Evolutionary conservation across 2,329 filamentous ascomycete genomes (phyloP).

Genomic region (Sclerotinia subarctica): DNA sequence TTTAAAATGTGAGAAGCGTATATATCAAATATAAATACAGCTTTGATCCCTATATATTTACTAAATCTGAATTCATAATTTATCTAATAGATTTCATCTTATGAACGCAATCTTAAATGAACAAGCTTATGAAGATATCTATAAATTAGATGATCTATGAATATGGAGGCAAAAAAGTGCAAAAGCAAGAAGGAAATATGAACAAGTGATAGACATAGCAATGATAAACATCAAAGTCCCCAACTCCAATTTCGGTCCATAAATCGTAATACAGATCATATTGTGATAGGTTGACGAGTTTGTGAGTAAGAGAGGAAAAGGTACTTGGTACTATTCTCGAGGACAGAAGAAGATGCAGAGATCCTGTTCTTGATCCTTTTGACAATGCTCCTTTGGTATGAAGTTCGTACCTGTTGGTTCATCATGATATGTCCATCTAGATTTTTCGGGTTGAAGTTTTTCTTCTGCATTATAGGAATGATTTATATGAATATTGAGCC

Average conservation of each 20-base stretch:
- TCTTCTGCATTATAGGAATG: background rate
- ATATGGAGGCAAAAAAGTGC: background rate
- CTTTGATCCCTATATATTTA: conserved; percentile 3
- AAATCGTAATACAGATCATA: background rate
- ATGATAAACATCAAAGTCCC: background rate
- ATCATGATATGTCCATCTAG: background rate
- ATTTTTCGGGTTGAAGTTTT: background rate
- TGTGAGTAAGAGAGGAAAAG: background rate
- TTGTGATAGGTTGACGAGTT: background rate
- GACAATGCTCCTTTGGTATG: background rate
- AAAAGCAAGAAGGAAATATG: background rate
- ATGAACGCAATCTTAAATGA: background rate
- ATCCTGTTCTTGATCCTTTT: background rate
- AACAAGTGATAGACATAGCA: background rate
- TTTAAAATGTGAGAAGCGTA: background rate
- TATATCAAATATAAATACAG: conserved; percentile 2
- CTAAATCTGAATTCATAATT: background rate
- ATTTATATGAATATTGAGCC: background rate
- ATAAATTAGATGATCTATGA: background rate
- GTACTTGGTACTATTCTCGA: background rate
- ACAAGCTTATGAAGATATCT: background rate
- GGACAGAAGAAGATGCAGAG: background rate
- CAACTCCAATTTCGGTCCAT: background rate
- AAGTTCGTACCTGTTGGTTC: background rate
- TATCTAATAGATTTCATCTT: background rate